phyloP scores from a whole-genome alignment of 768 basidiomycete genomes.

The Strobilomyces echinocephalus region DNA sequence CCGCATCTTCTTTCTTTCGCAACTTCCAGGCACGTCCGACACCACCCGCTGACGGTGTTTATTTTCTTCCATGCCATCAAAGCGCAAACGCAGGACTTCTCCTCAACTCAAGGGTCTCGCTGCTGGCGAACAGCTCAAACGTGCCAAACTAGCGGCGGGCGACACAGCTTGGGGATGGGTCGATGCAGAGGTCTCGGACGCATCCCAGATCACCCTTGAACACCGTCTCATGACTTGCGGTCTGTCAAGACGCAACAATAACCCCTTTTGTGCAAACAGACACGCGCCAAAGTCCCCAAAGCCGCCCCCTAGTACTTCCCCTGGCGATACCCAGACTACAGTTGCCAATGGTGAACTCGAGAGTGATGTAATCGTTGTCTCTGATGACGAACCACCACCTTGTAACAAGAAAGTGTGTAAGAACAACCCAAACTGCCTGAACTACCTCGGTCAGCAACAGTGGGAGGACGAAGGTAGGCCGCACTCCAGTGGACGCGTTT shows the following conservation, averaged over 20 bases:
- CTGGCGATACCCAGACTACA: constrained; percentile 8
- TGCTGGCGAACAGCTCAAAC: constrained; percentile 61
- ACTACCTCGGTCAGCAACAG: constrained; percentile 77
- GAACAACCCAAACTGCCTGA: constrained; percentile 79
- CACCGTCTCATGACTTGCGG: constrained; percentile 69
- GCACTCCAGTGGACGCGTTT: constrained; percentile 10
- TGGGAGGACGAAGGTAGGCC: constrained; percentile 71
- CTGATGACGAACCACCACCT: constrained; percentile 54
- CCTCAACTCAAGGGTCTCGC: constrained; percentile 47
- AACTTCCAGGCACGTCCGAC: constrained; percentile 1
- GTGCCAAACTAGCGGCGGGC: constrained; percentile 44
- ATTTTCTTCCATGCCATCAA: constrained; percentile 43
- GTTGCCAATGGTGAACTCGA: constrained; percentile 41
- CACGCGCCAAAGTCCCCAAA: constrained; percentile 32
- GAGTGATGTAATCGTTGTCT: constrained; percentile 65
- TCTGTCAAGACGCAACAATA: constrained; percentile 46
- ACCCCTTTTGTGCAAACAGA: constrained; percentile 57
- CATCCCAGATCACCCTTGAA: constrained; percentile 58
- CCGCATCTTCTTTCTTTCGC: constrained; percentile 8
- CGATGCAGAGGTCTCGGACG: constrained; percentile 52
- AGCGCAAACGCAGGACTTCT: constrained; percentile 54
- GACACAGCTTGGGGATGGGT: constrained; percentile 78
- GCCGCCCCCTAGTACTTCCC: constrained; percentile 7
- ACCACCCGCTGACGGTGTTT: not conserved
- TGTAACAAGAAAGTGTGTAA: constrained; percentile 68